These are phyloP conservation scores for Spiraea crenata DNA, from an alignment of 331 rosid species.

Conservation along the genomic window DNA sequence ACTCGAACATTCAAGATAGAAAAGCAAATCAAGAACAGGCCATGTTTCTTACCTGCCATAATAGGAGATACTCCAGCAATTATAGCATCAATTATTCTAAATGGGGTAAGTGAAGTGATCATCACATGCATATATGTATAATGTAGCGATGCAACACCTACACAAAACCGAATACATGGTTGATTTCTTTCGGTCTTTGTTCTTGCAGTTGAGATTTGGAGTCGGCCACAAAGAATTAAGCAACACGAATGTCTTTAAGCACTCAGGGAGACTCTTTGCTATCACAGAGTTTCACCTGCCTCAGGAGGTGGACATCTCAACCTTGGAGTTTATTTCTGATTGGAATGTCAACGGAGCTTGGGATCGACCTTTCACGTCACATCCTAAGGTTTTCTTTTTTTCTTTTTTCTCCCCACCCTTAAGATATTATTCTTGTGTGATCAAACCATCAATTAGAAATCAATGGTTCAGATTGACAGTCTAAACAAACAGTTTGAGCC, in stretches of 20 bases:
- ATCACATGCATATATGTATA: too few relatives aligned
- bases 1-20: constrained; percentile 53
- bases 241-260: constrained; percentile 70
- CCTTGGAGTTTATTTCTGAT: constrained; percentile 36
- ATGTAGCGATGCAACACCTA: constrained; percentile 25
- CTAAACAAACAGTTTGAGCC: too few relatives aligned
- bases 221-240: constrained; percentile 43
- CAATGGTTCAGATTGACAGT: too few relatives aligned
- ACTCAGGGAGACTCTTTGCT: constrained; percentile 52
- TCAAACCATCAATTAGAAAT: too few relatives aligned
- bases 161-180: constrained; percentile 40
- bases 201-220: constrained; percentile 55
- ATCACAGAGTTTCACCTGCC: constrained; percentile 56
- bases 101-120: constrained; percentile 25
- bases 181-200: neutral
- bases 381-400: constrained; percentile 51
- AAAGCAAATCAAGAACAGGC: constrained; percentile 38
- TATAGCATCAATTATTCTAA: constrained; percentile 44
- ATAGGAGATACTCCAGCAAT: constrained; percentile 54
- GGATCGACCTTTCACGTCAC: constrained; percentile 59
- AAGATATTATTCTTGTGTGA: too few relatives aligned
- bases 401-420: neutral
- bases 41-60: constrained; percentile 50
- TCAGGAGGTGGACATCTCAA: constrained; percentile 55
- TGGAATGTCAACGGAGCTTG: constrained; percentile 62